A percentile compares a stretch with the other conserved stretches of the same genome.
Evolutionary conservation across 2,329 filamentous ascomycete species (phyloP).

Genomic region (Alternaria novae-zelandiae): DNA sequence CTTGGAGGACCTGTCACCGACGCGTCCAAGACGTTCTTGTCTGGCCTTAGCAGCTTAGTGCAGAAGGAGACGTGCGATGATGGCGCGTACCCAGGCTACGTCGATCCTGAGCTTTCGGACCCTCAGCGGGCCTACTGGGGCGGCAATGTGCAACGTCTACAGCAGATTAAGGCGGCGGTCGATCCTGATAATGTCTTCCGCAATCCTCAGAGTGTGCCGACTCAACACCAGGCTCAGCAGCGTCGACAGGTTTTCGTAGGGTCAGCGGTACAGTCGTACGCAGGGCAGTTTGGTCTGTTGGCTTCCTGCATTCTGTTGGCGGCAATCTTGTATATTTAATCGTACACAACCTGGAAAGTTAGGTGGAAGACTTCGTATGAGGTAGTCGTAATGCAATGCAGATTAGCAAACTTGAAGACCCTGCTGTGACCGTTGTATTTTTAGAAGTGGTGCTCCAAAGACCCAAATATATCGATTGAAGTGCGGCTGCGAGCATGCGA

Average conservation of each 20-base stretch:
- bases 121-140: conserved; percentile 1
- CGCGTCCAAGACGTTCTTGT: background rate
- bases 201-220: background rate
- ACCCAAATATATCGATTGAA: background rate
- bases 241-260: background rate
- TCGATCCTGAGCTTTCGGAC: background rate
- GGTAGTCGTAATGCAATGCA: background rate
- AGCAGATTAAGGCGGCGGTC: background rate
- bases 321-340: background rate
- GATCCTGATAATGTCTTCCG: conserved; percentile 1
- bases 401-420: background rate
- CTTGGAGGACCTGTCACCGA: background rate
- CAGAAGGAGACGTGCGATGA: background rate
- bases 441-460: background rate
- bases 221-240: background rate
- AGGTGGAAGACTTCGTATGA: background rate
- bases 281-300: background rate
- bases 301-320: background rate
- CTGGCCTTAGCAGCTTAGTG: background rate
- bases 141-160: background rate
- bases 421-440: background rate
- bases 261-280: background rate
- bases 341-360: background rate
- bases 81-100: background rate
- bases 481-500: no score